A percentile compares a stretch with the other conserved stretches of the same genome.
phyloP scores from a whole-genome alignment of 106 monocot species.

The Hemerocallis citrina region DNA sequence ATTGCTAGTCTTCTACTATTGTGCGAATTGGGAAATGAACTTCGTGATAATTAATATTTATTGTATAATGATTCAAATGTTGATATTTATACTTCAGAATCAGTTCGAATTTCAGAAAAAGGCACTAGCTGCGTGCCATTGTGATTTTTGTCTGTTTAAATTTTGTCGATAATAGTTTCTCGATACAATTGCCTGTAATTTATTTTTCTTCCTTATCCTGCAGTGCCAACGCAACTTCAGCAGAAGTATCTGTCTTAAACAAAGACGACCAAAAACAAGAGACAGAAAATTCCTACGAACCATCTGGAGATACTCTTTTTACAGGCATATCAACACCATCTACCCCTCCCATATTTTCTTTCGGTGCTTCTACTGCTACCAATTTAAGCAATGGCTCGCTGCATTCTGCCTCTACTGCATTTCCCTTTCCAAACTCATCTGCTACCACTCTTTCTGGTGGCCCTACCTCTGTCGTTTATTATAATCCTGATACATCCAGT shows the following conservation, averaged over 20 bases:
- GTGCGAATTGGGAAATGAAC: too few relatives aligned
- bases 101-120: too few relatives aligned
- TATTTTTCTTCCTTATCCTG: constrained; percentile 9
- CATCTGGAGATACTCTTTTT: constrained; percentile 10
- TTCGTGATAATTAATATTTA: too few relatives aligned
- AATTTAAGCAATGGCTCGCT: constrained; percentile 17
- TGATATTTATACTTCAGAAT: too few relatives aligned
- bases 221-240: background rate
- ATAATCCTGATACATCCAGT: background rate
- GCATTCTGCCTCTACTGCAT: constrained; percentile 3
- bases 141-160: background rate
- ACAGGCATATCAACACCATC: constrained; percentile 4
- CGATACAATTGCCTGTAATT: background rate
- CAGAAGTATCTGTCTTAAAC: background rate
- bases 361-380: constrained; percentile 11
- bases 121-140: too few relatives aligned
- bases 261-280: background rate
- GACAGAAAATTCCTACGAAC: constrained; percentile 1
- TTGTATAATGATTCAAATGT: too few relatives aligned
- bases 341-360: constrained; percentile 2
- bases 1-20: too few relatives aligned
- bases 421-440: constrained; percentile 3
- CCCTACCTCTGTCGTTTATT: background rate
- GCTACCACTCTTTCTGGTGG: background rate
- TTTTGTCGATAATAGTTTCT: constrained; percentile 2